Conservation (phyloP, 768 basidiomycete species). For the Hydnomerulius pinastri region DNA sequence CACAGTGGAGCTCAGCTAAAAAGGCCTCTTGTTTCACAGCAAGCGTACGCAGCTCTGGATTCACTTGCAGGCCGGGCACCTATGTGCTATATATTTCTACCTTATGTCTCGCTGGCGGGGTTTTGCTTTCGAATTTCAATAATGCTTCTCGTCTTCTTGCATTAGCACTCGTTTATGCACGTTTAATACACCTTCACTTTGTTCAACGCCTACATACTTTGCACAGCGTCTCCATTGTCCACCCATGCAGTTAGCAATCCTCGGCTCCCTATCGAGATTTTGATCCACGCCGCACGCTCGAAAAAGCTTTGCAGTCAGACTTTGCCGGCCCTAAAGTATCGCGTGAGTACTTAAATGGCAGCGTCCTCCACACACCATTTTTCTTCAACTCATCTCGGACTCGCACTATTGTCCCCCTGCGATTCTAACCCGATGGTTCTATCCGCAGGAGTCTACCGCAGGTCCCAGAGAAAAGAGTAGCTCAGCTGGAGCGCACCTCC, state of each 20-base stretch:
- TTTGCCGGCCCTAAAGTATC: constrained; percentile 25
- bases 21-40: no score
- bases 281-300: no score
- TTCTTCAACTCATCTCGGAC: constrained; percentile 33
- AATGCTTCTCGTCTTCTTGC: background rate
- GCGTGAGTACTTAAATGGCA: background rate
- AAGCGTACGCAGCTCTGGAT: background rate
- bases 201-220: constrained; percentile 10
- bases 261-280: no score
- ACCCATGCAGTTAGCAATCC: background rate
- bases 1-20: no score
- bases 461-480: constrained; percentile 32
- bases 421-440: background rate
- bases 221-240: background rate
- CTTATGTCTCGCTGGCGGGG: constrained; percentile 11
- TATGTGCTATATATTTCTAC: constrained; percentile 1
- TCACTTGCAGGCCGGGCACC: background rate
- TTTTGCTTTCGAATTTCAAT: background rate
- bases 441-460: constrained; percentile 38
- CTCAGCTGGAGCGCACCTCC: constrained; percentile 31
- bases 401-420: constrained; percentile 41
- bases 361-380: background rate
- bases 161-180: constrained; percentile 12
- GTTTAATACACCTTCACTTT: constrained; percentile 25
- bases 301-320: background rate